Conservation (phyloP, 164 flowering plant genomes). For the Pachysandra terminalis region DNA sequence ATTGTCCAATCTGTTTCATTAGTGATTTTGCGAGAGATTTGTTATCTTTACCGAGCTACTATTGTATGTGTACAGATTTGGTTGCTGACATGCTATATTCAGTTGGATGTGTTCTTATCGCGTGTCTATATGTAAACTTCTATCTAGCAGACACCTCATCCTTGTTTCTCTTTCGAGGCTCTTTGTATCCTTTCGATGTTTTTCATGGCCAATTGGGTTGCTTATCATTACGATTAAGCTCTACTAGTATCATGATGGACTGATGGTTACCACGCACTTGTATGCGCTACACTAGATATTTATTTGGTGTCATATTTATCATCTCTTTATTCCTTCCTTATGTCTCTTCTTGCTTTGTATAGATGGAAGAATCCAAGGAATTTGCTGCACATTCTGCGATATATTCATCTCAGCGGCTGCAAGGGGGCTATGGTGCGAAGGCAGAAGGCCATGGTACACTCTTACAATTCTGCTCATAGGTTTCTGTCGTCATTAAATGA, state of each 20-base stretch:
- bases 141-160: background rate
- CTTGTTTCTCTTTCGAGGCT: background rate
- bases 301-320: background rate
- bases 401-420: constrained; percentile 42
- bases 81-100: background rate
- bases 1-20: background rate
- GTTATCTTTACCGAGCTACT: background rate
- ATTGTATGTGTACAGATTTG: background rate
- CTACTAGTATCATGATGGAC: too few relatives aligned
- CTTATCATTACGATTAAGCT: background rate
- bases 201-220: background rate
- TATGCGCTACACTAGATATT: background rate
- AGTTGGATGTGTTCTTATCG: background rate
- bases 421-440: constrained; percentile 29
- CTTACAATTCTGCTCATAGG: constrained; percentile 27
- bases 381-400: constrained; percentile 37
- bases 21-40: background rate
- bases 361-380: constrained; percentile 84
- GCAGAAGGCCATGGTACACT: constrained; percentile 35
- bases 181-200: background rate
- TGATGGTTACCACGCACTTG: background rate
- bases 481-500: constrained; percentile 32
- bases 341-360: constrained; percentile 7
- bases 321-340: constrained; percentile 1
- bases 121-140: background rate